Percentiles rank a stretch among this genome's conserved stretches.
These are phyloP conservation scores for Emericellopsis terricola DNA, from an alignment of 495 filamentous ascomycete species.

Conservation along the genomic window DNA sequence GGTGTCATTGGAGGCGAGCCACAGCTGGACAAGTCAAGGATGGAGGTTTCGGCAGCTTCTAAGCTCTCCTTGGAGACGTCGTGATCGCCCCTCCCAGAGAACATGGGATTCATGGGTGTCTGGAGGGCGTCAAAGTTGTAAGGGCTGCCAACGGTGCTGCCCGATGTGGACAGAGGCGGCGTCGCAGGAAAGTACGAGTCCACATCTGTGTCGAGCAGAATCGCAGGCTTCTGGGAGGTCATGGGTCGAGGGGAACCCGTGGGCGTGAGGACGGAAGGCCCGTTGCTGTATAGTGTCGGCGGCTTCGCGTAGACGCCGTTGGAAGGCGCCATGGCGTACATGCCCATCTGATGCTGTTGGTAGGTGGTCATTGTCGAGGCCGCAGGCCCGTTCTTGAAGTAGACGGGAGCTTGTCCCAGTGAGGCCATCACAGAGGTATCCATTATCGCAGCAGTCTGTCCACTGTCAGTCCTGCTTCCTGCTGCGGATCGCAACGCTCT, in stretches of 20 bases:
- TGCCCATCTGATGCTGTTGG: slow-evolving; percentile 30
- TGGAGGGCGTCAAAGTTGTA: slow-evolving; percentile 60
- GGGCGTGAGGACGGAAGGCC: slow-evolving; percentile 47
- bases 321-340: slow-evolving; percentile 34
- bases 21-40: slow-evolving; percentile 56
- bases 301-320: slow-evolving; percentile 42
- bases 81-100: slow-evolving; percentile 54
- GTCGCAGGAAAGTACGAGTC: slow-evolving; percentile 68
- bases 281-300: slow-evolving; percentile 38
- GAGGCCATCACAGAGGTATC: slow-evolving; percentile 29
- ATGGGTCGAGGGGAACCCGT: slow-evolving; percentile 64
- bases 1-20: slow-evolving; percentile 81
- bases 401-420: slow-evolving; percentile 68
- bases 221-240: slow-evolving; percentile 51
- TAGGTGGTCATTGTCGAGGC: slow-evolving; percentile 56
- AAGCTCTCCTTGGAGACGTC: slow-evolving; percentile 71
- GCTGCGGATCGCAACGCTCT: slow-evolving; percentile 6
- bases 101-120: slow-evolving; percentile 67
- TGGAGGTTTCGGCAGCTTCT: slow-evolving; percentile 55
- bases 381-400: slow-evolving; percentile 84
- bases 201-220: slow-evolving; percentile 67
- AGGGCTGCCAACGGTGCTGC: slow-evolving; percentile 73
- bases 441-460: slow-evolving; percentile 16
- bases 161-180: slow-evolving; percentile 70
- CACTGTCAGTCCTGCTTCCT: slow-evolving; percentile 5